A percentile compares a stretch with the other conserved stretches of the same genome.
Conservation (phyloP, 176 grass and related monocot species). For the Zea mays region Zm-B73-REFERENCE-NAM-5.0 NC_050104.1:151509001-151509500, state of each 20-base stretch:
- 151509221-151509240: conserved; percentile 83
- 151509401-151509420: conserved; percentile 84
- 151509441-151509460: conserved; percentile 81
- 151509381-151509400: conserved; percentile 88
- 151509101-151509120: conserved; percentile 91
- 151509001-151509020: background rate
- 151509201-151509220: conserved; percentile 60
- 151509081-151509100: conserved; percentile 60
- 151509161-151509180: conserved; percentile 85
- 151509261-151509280: conserved; percentile 67
- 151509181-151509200: conserved; percentile 60
- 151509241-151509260: conserved; percentile 75
- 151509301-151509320: conserved; percentile 86
- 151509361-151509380: conserved; percentile 91
- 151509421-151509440: conserved; percentile 84
- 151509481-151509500: conserved; percentile 98
- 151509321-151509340: conserved; percentile 95
- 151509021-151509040: conserved; percentile 8
- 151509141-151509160: conserved; percentile 81
- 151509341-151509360: conserved; percentile 89
- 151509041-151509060: conserved; percentile 1
- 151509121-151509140: conserved; percentile 94
- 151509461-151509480: conserved; percentile 58
- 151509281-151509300: conserved; percentile 66
- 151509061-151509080: conserved; percentile 23